phyloP scores from a whole-genome alignment of 73 alveolate species.

The Blepharisma japonicum region DNA sequence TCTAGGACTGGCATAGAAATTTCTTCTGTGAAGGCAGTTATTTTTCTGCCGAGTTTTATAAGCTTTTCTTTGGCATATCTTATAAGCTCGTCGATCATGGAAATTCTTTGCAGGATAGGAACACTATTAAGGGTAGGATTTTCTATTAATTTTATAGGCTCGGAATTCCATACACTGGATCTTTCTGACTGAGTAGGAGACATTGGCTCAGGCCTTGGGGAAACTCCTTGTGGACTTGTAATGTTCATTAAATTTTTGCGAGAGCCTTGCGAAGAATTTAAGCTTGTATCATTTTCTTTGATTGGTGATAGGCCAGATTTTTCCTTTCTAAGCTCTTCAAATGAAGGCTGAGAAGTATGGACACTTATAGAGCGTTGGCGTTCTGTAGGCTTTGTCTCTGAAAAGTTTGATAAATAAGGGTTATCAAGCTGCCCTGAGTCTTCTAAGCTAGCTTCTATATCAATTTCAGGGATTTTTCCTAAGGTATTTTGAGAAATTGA shows the following conservation, averaged over 20 bases:
- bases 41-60: background rate
- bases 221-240: background rate
- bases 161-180: too few species aligned
- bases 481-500: background rate
- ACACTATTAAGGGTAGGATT: background rate
- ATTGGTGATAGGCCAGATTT: background rate
- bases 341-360: background rate
- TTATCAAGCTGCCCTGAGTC: conserved; percentile 12
- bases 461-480: conserved; percentile 12
- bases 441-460: conserved; percentile 19
- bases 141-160: too few species aligned
- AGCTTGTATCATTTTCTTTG: background rate
- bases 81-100: background rate
- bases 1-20: conserved; percentile 1
- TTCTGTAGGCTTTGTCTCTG: background rate
- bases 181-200: too few species aligned
- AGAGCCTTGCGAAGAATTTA: background rate
- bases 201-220: too few species aligned
- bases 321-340: background rate
- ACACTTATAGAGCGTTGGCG: background rate
- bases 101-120: background rate
- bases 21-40: background rate
- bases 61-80: background rate
- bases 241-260: background rate
- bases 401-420: background rate